Percentiles rank a stretch among this genome's conserved stretches.
Evolutionary conservation across 2,329 filamentous ascomycete species (phyloP).

Genomic region (Zymoseptoria crescenta): DNA sequence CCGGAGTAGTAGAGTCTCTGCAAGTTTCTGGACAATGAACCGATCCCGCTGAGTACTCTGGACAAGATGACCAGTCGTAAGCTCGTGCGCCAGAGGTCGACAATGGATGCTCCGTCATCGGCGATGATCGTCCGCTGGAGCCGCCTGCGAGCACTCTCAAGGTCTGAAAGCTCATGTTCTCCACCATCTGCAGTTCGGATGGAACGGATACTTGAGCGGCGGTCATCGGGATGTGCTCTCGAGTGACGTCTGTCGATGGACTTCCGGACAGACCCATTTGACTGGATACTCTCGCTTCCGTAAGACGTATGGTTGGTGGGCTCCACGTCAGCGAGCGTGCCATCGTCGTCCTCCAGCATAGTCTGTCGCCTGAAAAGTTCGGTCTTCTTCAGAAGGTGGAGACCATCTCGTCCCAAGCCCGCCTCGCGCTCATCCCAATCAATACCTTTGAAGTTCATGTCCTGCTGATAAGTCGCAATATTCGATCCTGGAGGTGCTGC

Average conservation of each 20-base stretch:
- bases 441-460: constrained; percentile 25
- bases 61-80: constrained; percentile 27
- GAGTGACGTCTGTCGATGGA: constrained; percentile 11
- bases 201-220: constrained; percentile 22
- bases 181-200: constrained; percentile 19
- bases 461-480: constrained; percentile 26
- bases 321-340: constrained; percentile 2
- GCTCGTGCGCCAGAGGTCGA: constrained; percentile 34
- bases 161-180: constrained; percentile 23
- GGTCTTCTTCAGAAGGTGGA: constrained; percentile 29
- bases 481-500: constrained; percentile 24
- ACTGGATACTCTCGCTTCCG: neutral
- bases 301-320: neutral
- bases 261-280: neutral
- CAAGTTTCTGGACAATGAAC: constrained; percentile 9
- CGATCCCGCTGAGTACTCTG: constrained; percentile 23
- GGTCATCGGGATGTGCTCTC: constrained; percentile 9
- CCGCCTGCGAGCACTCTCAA: constrained; percentile 33
- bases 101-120: constrained; percentile 23
- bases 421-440: constrained; percentile 28
- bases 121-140: constrained; percentile 34
- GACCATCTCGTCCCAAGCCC: constrained; percentile 26
- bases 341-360: constrained; percentile 14
- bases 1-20: constrained; percentile 9
- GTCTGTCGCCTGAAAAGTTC: constrained; percentile 21